These are phyloP conservation scores for Rhodosporidiobolus sp. DNA, from an alignment of 768 basidiomycete species.

Conservation along the genomic window DNA sequence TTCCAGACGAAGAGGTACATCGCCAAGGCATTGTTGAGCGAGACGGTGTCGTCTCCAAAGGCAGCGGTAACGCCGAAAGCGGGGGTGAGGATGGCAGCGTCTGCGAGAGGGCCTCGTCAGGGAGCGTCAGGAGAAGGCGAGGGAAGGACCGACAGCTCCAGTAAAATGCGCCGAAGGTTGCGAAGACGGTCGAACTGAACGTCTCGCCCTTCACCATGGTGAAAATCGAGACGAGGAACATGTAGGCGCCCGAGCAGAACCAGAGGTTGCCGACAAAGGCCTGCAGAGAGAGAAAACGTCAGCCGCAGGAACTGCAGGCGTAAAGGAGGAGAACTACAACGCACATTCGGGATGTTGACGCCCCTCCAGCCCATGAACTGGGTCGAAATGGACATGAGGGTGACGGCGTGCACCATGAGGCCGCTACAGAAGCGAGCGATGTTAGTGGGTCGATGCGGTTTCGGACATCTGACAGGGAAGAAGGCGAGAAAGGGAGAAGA, in stretches of 20 bases:
- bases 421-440: conserved; percentile 1
- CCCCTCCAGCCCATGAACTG: conserved; percentile 3
- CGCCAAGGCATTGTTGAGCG: not conserved
- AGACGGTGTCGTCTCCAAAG: not conserved
- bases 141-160: too few species aligned
- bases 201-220: conserved; percentile 16
- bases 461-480: too few species aligned
- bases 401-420: conserved; percentile 4
- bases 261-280: conserved; percentile 6
- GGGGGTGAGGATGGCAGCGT: conserved; percentile 18
- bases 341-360: not conserved
- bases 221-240: not conserved
- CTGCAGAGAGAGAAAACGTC: not conserved
- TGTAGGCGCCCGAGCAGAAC: conserved; percentile 7
- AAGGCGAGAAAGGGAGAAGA: not conserved
- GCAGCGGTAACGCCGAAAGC: conserved; percentile 4
- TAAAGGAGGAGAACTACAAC: not conserved
- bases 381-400: not conserved
- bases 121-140: too few species aligned
- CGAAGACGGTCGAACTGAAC: conserved; percentile 4
- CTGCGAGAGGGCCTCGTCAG: too few species aligned
- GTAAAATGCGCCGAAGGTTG: not conserved
- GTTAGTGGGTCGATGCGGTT: too few species aligned
- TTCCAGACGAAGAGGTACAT: conserved; percentile 11
- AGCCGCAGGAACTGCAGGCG: not conserved